A percentile compares a stretch with the other conserved stretches of the same genome.
Conservation (phyloP, 768 basidiomycete species). For the Boletus sensibilis region DNA sequence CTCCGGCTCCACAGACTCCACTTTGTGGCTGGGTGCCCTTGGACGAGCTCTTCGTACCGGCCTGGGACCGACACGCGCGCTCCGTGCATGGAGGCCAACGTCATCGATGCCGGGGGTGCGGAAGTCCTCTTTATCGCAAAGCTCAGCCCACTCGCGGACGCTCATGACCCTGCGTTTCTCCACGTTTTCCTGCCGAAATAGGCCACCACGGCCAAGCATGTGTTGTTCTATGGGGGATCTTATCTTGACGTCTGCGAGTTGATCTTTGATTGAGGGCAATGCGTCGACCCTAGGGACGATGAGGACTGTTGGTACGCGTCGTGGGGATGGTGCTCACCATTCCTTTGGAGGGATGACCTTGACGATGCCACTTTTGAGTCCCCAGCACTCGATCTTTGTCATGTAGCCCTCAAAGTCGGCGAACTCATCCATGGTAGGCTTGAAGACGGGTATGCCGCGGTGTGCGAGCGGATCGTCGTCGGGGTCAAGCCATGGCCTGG, state of each 20-base stretch:
- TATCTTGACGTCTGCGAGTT: constrained; percentile 74
- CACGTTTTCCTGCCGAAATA: constrained; percentile 89
- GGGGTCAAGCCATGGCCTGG: constrained; percentile 70
- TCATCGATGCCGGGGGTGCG: constrained; percentile 73
- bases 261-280: constrained; percentile 68
- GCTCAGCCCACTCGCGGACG: constrained; percentile 83
- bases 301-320: constrained; percentile 18
- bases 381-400: constrained; percentile 86
- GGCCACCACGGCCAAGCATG: constrained; percentile 82
- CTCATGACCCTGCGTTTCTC: constrained; percentile 84
- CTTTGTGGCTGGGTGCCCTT: constrained; percentile 38
- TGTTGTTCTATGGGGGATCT: constrained; percentile 91
- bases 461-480: constrained; percentile 76
- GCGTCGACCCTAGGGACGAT: constrained; percentile 56
- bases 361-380: constrained; percentile 85
- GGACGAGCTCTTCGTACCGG: constrained; percentile 43
- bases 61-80: constrained; percentile 37
- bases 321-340: constrained; percentile 58
- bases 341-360: constrained; percentile 95
- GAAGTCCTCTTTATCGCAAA: constrained; percentile 69
- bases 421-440: constrained; percentile 90
- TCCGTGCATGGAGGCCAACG: constrained; percentile 51
- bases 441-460: constrained; percentile 95
- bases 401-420: constrained; percentile 90
- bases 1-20: constrained; percentile 47